Base-by-base conservation (phyloP, 805 yeast genomes). In the Pichia heedii region DNA sequence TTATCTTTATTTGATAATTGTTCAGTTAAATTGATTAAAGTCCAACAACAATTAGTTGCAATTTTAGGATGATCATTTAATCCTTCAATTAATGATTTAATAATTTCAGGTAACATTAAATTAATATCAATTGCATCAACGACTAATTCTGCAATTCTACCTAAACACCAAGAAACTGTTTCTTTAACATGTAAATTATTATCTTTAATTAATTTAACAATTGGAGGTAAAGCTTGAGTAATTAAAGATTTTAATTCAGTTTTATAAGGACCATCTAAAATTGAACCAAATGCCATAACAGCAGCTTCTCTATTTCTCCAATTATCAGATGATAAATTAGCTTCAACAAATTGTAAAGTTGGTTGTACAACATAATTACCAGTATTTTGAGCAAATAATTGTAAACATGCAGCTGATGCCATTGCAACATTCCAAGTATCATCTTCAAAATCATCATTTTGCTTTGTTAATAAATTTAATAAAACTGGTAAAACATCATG, bases 351-450 rank as follows among this genome's bases (percentile, higher is more conserved):
- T 44, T 71, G 74, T 50, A 93, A 66, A 5, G 95, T 84, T 35
- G 94, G 90, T 50, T 80, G 84, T 36, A 90, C 86, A 33, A 93
- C 89, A 51, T 79, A 80, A 58, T 83, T 79, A 13, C 90, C 94
- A 40, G 95, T 84, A 56, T 83, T 79, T 62, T 84, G 94, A 4
- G 98, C 96, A 65, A 86, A 89, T 49, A 93, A 73, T 67, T 87
- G 96, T 58, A 93, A 69, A 66, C 97, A 93, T 13, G 97, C 89
- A 56, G 96, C 98, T 1, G 98, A 96, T 40, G 97, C 97, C 97
- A 90, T 90, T 10, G 96, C 79, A 35, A 87, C 95, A 47, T 89
- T 85, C 98, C 98, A 93, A 56, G 86, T 94, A 58, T 93, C 98
- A 60, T 86, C 96, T 56, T 84, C 95, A 26, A 88, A 84, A 57